phyloP scores from a whole-genome alignment of 2,329 filamentous ascomycete species.

The Beauveria australis region DNA sequence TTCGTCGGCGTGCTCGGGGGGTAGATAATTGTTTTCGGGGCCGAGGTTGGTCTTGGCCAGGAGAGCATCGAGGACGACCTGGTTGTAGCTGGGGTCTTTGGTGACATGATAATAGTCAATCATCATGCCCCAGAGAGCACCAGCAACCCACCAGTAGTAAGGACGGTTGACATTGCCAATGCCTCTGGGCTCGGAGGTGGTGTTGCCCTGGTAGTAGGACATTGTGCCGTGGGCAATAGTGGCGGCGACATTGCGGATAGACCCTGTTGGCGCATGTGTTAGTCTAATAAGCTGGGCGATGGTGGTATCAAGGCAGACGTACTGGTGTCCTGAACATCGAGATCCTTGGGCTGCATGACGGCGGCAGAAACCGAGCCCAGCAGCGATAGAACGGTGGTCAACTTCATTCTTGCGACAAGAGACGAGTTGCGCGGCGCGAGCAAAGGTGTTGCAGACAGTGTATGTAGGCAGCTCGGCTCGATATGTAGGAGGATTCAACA shows the following conservation, averaged over 20 bases:
- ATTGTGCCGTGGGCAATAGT: slow-evolving; percentile 54
- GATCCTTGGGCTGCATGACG: slow-evolving; percentile 27
- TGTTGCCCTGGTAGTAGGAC: slow-evolving; percentile 57
- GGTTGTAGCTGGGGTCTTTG: slow-evolving; percentile 53
- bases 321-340: slow-evolving; percentile 31
- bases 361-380: slow-evolving; percentile 15
- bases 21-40: slow-evolving; percentile 51
- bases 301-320: slow-evolving; percentile 13
- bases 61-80: slow-evolving; percentile 49
- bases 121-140: slow-evolving; percentile 59
- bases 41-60: slow-evolving; percentile 48
- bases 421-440: neutral
- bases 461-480: neutral
- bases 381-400: slow-evolving; percentile 8
- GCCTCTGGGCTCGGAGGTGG: slow-evolving; percentile 27
- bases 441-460: neutral
- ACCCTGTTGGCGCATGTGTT: slow-evolving; percentile 34
- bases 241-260: slow-evolving; percentile 52
- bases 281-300: slow-evolving; percentile 6
- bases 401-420: slow-evolving; percentile 17
- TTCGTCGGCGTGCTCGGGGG: slow-evolving; percentile 44
- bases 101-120: slow-evolving; percentile 64
- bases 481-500: neutral
- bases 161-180: slow-evolving; percentile 57
- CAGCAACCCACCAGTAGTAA: slow-evolving; percentile 62